phyloP scores from a whole-genome alignment of 192 early-diverging fungal species.

The Backusella westeae region DNA sequence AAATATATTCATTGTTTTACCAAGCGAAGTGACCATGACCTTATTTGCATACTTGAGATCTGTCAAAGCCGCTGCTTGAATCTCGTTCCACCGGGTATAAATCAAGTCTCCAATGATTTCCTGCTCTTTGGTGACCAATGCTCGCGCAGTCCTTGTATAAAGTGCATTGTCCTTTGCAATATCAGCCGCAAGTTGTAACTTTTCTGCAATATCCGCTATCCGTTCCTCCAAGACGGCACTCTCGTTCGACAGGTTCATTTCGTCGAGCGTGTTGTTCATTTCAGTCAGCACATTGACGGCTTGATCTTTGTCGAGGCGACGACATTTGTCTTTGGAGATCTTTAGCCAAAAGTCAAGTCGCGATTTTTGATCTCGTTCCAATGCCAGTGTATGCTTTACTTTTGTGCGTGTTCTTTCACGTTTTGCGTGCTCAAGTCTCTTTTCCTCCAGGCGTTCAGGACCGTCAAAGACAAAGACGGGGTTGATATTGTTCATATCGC shows the following conservation, averaged over 20 bases:
- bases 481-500: conserved; percentile 48
- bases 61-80: conserved; percentile 8
- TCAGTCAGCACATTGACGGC: not conserved
- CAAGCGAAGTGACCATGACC: conserved; percentile 9
- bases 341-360: conserved; percentile 27
- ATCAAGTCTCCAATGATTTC: conserved; percentile 17
- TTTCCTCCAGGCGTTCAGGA: conserved; percentile 42
- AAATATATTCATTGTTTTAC: conserved; percentile 7
- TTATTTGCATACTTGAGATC: conserved; percentile 16
- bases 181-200: not conserved
- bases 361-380: conserved; percentile 36
- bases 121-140: conserved; percentile 16
- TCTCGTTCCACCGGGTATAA: not conserved
- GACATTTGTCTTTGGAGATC: not conserved
- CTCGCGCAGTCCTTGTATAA: conserved; percentile 30
- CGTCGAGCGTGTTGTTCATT: conserved; percentile 20
- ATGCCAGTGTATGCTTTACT: conserved; percentile 26
- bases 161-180: conserved; percentile 19
- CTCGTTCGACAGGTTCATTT: conserved; percentile 9
- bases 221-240: conserved; percentile 1
- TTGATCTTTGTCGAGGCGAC: not conserved
- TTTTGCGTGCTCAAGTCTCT: conserved; percentile 44
- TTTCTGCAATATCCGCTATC: not conserved
- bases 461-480: conserved; percentile 78
- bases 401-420: conserved; percentile 33